Evolutionary conservation across 495 filamentous ascomycete species (phyloP).

Genomic region (Xylaria cubensis): DNA sequence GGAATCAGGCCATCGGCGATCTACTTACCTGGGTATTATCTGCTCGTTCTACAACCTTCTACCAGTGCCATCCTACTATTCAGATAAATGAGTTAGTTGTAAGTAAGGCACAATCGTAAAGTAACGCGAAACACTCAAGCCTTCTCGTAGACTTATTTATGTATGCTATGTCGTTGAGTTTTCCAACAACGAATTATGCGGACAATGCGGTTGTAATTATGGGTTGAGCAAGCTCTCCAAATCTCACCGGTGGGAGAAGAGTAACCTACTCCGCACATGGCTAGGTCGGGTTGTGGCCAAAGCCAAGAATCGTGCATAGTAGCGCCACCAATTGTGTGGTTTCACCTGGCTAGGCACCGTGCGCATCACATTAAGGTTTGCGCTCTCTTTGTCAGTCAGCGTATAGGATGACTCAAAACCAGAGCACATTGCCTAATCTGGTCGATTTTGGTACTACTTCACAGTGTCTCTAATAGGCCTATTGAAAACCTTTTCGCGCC

Average conservation of each 20-base stretch:
- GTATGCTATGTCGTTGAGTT: neutral
- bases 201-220: neutral
- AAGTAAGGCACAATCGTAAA: neutral
- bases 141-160: neutral
- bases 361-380: neutral
- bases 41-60: neutral
- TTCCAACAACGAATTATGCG: neutral
- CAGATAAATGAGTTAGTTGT: neutral
- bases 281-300: neutral
- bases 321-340: neutral
- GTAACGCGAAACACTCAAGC: neutral
- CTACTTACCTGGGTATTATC: neutral
- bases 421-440: conserved; percentile 12
- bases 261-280: neutral
- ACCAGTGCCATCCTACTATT: neutral
- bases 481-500: no score
- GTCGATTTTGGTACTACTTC: neutral
- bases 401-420: conserved; percentile 18
- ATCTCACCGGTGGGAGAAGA: neutral
- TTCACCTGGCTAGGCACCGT: conserved; percentile 5
- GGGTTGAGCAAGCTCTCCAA: neutral
- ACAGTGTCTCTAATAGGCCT: neutral
- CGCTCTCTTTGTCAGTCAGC: neutral
- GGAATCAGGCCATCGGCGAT: neutral
- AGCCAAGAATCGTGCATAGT: neutral